These are phyloP conservation scores for Zasmidium angulare DNA, from an alignment of 2,329 filamentous ascomycete species.

Conservation along the genomic window DNA sequence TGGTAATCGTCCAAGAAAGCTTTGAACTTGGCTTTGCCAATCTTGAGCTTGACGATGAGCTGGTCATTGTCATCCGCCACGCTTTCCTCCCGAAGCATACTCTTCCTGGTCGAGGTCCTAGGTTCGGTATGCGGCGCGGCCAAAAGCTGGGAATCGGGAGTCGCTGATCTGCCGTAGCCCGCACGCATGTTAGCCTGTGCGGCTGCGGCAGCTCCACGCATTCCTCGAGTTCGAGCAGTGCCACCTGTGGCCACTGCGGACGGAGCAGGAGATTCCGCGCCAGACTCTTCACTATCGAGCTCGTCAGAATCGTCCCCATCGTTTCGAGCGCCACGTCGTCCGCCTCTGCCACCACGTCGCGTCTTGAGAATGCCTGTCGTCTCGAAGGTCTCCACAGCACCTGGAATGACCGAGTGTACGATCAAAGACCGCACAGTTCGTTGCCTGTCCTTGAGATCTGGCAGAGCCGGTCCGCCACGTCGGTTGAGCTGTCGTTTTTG, in stretches of 20 bases:
- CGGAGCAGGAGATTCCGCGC: conserved; percentile 64
- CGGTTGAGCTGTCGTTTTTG: conserved; percentile 96
- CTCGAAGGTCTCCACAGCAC: conserved; percentile 75
- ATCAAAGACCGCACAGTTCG: conserved; percentile 89
- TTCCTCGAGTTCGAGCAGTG: conserved; percentile 80
- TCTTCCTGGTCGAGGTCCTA: conserved; percentile 61
- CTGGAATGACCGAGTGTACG: conserved; percentile 88
- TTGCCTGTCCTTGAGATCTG: conserved; percentile 94
- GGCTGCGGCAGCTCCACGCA: conserved; percentile 83
- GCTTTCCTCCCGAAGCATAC: conserved; percentile 72
- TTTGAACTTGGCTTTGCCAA: conserved; percentile 69
- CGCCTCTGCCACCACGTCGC: conserved; percentile 41
- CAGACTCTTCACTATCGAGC: conserved; percentile 86
- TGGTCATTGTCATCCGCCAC: conserved; percentile 66
- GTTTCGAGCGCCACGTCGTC: conserved; percentile 56
- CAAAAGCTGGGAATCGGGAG: conserved; percentile 68
- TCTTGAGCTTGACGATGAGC: conserved; percentile 71
- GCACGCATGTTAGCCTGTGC: conserved; percentile 84
- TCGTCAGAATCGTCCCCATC: conserved; percentile 76
- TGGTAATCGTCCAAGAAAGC: conserved; percentile 54
- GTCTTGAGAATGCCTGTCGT: conserved; percentile 83
- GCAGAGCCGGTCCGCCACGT: conserved; percentile 84
- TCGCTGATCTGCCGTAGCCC: conserved; percentile 75
- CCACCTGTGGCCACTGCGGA: conserved; percentile 61
- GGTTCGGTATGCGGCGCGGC: conserved; percentile 68